Evolutionary conservation across 106 monocot genomes (phyloP), one percentile per base, ranked within the genome.

Genomic region (Dactylorhiza incarnata): DNA sequence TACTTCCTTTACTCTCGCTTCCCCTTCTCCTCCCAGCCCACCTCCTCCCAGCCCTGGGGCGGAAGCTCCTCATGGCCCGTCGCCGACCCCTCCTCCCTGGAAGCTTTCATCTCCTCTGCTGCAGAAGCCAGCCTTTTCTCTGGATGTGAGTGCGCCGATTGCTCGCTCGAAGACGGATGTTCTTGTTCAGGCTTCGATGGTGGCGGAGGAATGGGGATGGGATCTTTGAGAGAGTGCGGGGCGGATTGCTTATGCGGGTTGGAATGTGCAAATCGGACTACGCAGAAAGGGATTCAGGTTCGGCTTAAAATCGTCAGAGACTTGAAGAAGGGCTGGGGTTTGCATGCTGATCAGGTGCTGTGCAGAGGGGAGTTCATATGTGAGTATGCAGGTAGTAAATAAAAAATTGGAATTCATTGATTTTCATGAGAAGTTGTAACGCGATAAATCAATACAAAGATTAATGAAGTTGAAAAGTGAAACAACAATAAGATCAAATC

Each of bases 261-360:
- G 55, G 83, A 43, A 25, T 91, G 86, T 67, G 74, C 17, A 73
- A 88, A 84, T 70, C 70, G 91, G 51, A 16, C 3, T 75, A 91
- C 91, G 5, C 91, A 91, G 74, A 51, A 51, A 68, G 91, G 91
- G 66, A 69, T 91, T 50, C 3, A 47, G 8, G 79, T 85, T 17
- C 50, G 72, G 71, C 49, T 88, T 74, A 78, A 71, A 78, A 70
- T 91, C 44, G 77, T 91, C 9, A 88, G 69, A 63, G 71, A 80
- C 76, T 46, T 20, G 68, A 77, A 80, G 61, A 91, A 91, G 70
- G 85, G 91, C 2, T 91, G 91, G 91, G 88, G 85, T 11, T 77
- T 91, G 81, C 82, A 84, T 49, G 91, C 88, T 1, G 83, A 71
- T n/a, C 49, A 91, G 72, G 58, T 77, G 19, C 22, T 88, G 0